Evolutionary conservation across 768 basidiomycete species (phyloP), one percentile per base, ranked within the genome.

Genomic region (Crucibulum laeve): DNA sequence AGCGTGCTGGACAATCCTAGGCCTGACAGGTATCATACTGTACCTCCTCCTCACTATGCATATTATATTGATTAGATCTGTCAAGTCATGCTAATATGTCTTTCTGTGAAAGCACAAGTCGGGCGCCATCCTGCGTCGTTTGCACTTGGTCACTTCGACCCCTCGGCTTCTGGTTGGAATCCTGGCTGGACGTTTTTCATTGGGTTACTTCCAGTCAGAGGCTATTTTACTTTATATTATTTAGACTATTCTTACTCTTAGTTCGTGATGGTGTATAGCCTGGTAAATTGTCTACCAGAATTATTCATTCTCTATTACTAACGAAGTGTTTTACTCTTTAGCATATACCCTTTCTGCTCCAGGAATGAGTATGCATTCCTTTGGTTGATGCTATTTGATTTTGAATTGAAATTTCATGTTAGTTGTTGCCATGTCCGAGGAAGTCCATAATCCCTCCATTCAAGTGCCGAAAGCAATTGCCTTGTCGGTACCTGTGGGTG

Each of bases 171-270:
- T 0, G 83, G 83, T 4, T 84, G 82, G 82, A 72, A 71, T 2
- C 69, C 77, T 10, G 83, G 79, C 22, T 84, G 81, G 81, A 69
- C 79, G 0, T 85, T 83, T 54, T 84, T 83, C 56, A 78, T 83
- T 25, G 82, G 82, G 23, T 53, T 82, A 15, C 66, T 80, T 18
- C 79, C 76, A 35, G 79, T 80, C 61, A 46, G 72, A n/a, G n/a
- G n/a, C n/a, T n/a, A 40, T 22, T 17, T n/a, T 33, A n/a, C 25
- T 28, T 30, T 19, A 4, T 14, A 4, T 22, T 25, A 19, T 14
- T 26, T 19, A 13, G 38, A 14, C 18, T 23, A 4, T 8, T 40
- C 7, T n/a, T 19, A 3, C 13, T 23, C 38, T 11, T 40, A 19
- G 11, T 11, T 18, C 4, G 10, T 19, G n/a, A n/a, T n/a, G n/a